These are phyloP conservation scores for Chrysopogon serrulatus DNA, from an alignment of 176 grass and related monocot genomes.

Conservation along the genomic window DNA sequence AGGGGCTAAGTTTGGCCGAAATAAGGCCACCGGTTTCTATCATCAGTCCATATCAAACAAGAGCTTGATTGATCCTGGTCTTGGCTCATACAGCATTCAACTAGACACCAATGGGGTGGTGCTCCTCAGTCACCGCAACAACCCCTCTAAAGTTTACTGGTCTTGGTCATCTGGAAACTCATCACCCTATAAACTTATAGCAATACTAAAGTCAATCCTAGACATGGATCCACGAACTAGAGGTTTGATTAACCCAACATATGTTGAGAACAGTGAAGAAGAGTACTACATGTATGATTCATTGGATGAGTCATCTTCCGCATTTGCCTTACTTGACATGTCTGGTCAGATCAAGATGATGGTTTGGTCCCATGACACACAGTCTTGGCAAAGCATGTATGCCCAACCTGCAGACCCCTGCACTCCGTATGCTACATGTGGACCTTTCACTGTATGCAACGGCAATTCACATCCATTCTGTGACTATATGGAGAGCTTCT, in stretches of 20 bases:
- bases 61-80: background rate
- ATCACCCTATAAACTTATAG: background rate
- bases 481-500: constrained; percentile 33
- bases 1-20: background rate
- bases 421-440: background rate
- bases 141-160: background rate
- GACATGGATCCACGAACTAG: background rate
- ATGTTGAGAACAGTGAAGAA: background rate
- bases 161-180: background rate
- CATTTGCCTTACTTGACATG: background rate
- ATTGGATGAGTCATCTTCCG: background rate
- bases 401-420: background rate
- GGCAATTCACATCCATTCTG: background rate
- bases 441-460: background rate
- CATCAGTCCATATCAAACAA: background rate
- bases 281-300: background rate
- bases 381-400: background rate
- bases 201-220: background rate
- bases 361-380: background rate
- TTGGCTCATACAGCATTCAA: background rate
- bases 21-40: background rate
- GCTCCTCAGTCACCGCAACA: background rate
- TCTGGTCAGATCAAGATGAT: background rate
- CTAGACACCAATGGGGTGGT: background rate
- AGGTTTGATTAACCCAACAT: background rate